These are phyloP conservation scores for Raffaelea arxii DNA, from an alignment of 2,329 filamentous ascomycete species.

Conservation along the genomic window DNA sequence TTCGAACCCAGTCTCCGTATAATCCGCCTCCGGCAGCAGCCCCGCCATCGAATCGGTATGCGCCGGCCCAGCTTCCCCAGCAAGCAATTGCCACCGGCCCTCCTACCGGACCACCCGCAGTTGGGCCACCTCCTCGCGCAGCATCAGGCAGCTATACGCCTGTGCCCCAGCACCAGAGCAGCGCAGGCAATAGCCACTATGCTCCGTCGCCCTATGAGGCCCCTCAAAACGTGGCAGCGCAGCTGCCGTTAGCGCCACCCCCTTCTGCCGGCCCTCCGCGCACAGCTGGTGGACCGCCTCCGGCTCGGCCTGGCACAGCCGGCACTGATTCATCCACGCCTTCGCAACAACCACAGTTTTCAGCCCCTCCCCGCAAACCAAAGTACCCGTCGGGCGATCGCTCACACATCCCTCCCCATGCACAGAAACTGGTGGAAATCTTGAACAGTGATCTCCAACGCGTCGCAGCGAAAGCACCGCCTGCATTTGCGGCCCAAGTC, in stretches of 20 bases:
- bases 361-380: conserved; percentile 41
- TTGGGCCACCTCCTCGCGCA: not conserved
- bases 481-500: conserved; percentile 80
- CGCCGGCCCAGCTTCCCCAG: conserved; percentile 52
- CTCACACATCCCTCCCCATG: conserved; percentile 71
- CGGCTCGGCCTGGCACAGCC: not conserved
- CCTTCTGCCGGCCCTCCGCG: not conserved
- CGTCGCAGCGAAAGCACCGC: conserved; percentile 74
- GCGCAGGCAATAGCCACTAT: not conserved
- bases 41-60: conserved; percentile 67
- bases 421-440: conserved; percentile 71
- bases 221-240: not conserved
- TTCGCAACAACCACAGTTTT: not conserved
- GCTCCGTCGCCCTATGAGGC: not conserved
- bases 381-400: conserved; percentile 80
- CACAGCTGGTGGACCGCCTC: not conserved
- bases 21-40: conserved; percentile 63
- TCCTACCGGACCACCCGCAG: conserved; percentile 33
- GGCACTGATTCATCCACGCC: not conserved
- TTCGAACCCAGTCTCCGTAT: conserved; percentile 76
- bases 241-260: not conserved
- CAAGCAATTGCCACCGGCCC: conserved; percentile 25
- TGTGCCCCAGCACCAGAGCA: not conserved
- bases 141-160: not conserved
- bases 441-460: conserved; percentile 79